Percentiles rank a stretch among this genome's conserved stretches.
Conservation (phyloP, 257 asterid genomes). For the Cinchona pubescens region DNA sequence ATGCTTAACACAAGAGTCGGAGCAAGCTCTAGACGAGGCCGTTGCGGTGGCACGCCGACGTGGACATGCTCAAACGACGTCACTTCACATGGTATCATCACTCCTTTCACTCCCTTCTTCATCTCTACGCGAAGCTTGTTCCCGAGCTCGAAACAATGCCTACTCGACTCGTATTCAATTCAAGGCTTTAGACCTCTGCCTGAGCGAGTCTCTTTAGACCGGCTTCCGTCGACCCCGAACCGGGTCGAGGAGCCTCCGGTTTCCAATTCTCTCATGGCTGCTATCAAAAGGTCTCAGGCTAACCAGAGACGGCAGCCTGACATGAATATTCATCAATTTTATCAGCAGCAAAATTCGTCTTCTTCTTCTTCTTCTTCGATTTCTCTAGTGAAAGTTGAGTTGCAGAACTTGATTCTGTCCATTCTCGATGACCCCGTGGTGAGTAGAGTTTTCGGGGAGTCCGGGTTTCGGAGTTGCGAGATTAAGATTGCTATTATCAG, state of each 20-base stretch:
- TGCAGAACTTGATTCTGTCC: constrained; percentile 60
- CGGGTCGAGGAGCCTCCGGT: constrained; percentile 70
- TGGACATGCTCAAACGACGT: constrained; percentile 85
- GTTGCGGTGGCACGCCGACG: constrained; percentile 84
- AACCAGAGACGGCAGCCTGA: constrained; percentile 86
- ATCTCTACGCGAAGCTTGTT: constrained; percentile 76
- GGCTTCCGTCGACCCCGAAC: constrained; percentile 42
- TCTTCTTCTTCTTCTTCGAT: constrained; percentile 40
- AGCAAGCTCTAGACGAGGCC: constrained; percentile 70
- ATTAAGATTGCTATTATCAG: constrained; percentile 62
- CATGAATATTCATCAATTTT: constrained; percentile 53
- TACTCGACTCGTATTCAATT: constrained; percentile 68
- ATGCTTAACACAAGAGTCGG: constrained; percentile 81
- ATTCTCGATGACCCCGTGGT: constrained; percentile 88
- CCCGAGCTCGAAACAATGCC: constrained; percentile 55
- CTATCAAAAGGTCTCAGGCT: constrained; percentile 83
- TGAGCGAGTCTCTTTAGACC: constrained; percentile 67
- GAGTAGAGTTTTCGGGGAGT: constrained; percentile 83
- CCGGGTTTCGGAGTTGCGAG: constrained; percentile 80
- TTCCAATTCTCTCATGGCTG: constrained; percentile 89
- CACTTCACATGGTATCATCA: constrained; percentile 79
- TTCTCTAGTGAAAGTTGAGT: constrained; percentile 74
- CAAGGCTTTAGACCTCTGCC: constrained; percentile 81
- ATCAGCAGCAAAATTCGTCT: constrained; percentile 51
- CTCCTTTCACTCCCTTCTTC: constrained; percentile 71